phyloP scores from a whole-genome alignment of 2,329 filamentous ascomycete genomes.

The Fusarium newnesense region DNA sequence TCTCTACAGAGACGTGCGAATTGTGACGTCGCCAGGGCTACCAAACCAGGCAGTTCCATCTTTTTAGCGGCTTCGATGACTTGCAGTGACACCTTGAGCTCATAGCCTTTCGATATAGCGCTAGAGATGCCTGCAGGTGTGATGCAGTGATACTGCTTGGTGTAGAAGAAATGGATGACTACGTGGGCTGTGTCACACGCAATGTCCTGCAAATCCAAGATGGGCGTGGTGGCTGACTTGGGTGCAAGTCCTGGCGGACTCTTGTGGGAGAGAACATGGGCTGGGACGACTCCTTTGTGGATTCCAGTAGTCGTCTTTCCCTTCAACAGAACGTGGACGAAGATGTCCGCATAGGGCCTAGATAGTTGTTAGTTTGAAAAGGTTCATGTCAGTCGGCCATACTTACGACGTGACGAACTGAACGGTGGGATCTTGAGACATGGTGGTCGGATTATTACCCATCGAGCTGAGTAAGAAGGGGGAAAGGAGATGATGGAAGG shows the following conservation, averaged over 20 bases:
- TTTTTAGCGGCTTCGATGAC: neutral
- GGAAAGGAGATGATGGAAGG: neutral
- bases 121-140: neutral
- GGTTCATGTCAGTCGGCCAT: rapidly evolving
- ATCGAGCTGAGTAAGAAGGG: neutral
- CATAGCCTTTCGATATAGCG: neutral
- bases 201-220: neutral
- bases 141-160: slow-evolving; percentile 1
- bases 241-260: neutral
- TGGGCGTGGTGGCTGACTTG: neutral
- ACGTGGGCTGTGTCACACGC: neutral
- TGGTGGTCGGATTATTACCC: neutral
- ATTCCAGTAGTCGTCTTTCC: neutral
- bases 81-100: neutral
- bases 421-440: neutral
- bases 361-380: rapidly evolving
- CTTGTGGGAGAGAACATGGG: neutral
- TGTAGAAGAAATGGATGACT: slow-evolving; percentile 3
- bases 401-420: neutral
- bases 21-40: rapidly evolving
- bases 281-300: neutral
- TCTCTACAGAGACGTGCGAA: neutral
- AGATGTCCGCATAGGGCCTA: neutral
- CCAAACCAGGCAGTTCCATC: neutral
- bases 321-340: neutral